Evolutionary conservation across 2,329 filamentous ascomycete genomes (phyloP), one percentile per base, ranked within the genome.

Genomic region (Aureobasidium sp.): DNA sequence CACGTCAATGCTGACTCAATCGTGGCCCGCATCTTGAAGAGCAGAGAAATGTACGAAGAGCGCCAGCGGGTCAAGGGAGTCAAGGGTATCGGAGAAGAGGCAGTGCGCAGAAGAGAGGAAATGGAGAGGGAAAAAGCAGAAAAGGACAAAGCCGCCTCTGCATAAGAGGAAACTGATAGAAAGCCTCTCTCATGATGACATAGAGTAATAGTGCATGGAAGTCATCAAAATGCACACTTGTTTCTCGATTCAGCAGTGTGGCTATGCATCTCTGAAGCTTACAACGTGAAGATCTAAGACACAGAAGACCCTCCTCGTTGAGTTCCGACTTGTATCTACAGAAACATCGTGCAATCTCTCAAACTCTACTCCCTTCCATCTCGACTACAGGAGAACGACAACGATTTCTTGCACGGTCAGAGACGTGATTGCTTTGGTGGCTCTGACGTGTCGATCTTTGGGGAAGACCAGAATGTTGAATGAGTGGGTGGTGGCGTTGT

Each of bases 1-100:
- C 82, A 91, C 64, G 91, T 97, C 65, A 97, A 97, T 74, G 91
- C 93, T 0, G 91, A 87, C 3, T 88, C 94, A 68, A 97, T 99
- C 68, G 92, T 99, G 51, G 84, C 88, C 67, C 81, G 94, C 36
- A 99, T 99, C 71, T 81, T 97, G 80, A 89, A 86, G 74, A 92
- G 90, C 69, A 82, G 92, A 37, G 87, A 88, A 63, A 82, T 90
- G 71, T 99, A 97, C 74, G 93, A 97, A 77, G 94, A 91, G 69
- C 81, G 94, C 63, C 94, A 99, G 78, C 82, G 89, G 58, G 86
- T 88, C 67, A 99, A 99, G 79, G 89, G 92, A 11, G 83, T 91
- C 66, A 99, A 99, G 78, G 87, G 87, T 0, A 81, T 86, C 51
- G 83, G 85, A 0, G 94, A 97, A 74, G 84, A 78, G 63, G 77